A percentile compares a stretch with the other conserved stretches of the same genome.
These are phyloP conservation scores for Lentinula detonsa DNA, from an alignment of 768 basidiomycete genomes.

Conservation along the genomic window DNA sequence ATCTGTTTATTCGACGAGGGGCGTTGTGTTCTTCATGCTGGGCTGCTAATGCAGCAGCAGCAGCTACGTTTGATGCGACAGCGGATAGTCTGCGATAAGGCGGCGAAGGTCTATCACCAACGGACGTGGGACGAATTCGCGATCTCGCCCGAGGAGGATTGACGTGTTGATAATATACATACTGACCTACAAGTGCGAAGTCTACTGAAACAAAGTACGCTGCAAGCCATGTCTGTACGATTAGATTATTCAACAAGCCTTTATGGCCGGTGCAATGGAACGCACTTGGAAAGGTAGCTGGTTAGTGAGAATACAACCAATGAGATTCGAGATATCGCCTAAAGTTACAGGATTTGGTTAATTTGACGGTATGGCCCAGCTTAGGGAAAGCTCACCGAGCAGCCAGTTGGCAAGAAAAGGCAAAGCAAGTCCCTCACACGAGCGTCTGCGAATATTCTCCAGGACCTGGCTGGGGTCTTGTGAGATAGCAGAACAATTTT, in stretches of 20 bases:
- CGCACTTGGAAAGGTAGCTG: slow-evolving; percentile 93
- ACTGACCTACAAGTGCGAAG: slow-evolving; percentile 69
- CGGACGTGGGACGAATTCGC: slow-evolving; percentile 41
- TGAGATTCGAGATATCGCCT: slow-evolving; percentile 91
- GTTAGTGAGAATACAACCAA: slow-evolving; percentile 87
- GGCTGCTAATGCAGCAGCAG: slow-evolving; percentile 63
- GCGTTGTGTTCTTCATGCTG: slow-evolving; percentile 46
- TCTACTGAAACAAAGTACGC: slow-evolving; percentile 88
- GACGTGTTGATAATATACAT: slow-evolving; percentile 61
- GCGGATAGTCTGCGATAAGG: slow-evolving; percentile 66
- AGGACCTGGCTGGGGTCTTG: slow-evolving; percentile 62
- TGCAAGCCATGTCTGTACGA: slow-evolving; percentile 76
- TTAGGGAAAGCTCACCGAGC: slow-evolving; percentile 52
- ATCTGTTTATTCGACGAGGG: slow-evolving; percentile 20
- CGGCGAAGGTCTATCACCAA: slow-evolving; percentile 42
- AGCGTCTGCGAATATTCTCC: slow-evolving; percentile 68
- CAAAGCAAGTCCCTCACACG: slow-evolving; percentile 86
- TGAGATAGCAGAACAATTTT: slow-evolving; percentile 3
- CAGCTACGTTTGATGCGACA: slow-evolving; percentile 68
- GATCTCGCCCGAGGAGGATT: slow-evolving; percentile 32
- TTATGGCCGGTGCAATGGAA: slow-evolving; percentile 25
- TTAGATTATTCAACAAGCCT: slow-evolving; percentile 8
- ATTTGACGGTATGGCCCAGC: not conserved
- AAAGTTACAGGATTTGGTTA: not conserved
- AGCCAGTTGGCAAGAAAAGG: slow-evolving; percentile 95